Evolutionary conservation across 2,329 filamentous ascomycete genomes (phyloP).

Genomic region (Calonectria pauciramosa): DNA sequence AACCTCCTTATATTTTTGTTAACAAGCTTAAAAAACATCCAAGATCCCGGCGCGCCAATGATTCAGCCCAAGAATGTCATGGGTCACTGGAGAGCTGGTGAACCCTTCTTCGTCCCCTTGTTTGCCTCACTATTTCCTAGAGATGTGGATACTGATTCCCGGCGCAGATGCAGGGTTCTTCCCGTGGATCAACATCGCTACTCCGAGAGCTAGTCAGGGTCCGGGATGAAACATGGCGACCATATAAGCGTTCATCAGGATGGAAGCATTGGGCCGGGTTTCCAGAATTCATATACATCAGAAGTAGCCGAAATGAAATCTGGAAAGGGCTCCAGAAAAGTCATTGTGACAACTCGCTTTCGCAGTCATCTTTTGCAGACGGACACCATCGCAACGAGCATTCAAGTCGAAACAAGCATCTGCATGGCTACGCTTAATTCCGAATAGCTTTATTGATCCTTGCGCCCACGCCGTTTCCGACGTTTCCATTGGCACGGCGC

Average conservation of each 20-base stretch:
- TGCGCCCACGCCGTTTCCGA: background rate
- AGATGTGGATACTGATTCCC: background rate
- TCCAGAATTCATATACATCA: background rate
- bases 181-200: background rate
- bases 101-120: background rate
- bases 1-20: background rate
- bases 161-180: background rate
- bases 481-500: background rate
- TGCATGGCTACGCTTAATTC: background rate
- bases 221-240: background rate
- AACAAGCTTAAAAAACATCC: background rate
- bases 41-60: background rate
- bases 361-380: background rate
- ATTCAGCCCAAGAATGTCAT: background rate
- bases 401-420: background rate
- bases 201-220: background rate
- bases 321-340: background rate
- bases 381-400: background rate
- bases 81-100: too few relatives aligned
- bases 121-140: background rate
- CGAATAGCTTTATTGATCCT: background rate
- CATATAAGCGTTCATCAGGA: background rate
- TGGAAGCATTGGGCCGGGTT: background rate
- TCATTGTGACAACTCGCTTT: background rate
- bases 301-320: background rate